Conservation (phyloP, 2,329 filamentous ascomycete genomes). For the Phialophora verrucosa region DNA sequence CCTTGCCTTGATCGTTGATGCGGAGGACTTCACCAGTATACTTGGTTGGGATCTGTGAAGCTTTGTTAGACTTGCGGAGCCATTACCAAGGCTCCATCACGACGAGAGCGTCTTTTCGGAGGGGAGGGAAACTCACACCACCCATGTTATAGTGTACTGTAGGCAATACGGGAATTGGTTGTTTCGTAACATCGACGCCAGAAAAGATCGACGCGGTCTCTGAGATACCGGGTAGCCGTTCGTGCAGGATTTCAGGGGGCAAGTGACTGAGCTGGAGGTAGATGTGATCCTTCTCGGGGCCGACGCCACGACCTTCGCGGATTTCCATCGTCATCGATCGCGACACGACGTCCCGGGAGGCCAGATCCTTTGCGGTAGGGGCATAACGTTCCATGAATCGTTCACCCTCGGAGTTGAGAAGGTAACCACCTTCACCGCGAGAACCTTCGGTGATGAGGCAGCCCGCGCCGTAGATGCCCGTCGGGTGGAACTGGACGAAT, state of each 20-base stretch:
- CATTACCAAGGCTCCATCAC: background rate
- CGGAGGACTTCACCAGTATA: conserved; percentile 97
- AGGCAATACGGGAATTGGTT: conserved; percentile 93
- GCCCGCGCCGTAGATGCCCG: conserved; percentile 97
- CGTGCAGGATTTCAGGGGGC: conserved; percentile 87
- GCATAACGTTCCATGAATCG: conserved; percentile 99
- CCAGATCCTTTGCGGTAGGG: conserved; percentile 96
- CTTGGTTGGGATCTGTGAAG: conserved; percentile 75
- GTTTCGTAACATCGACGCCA: conserved; percentile 94
- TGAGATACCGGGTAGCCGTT: conserved; percentile 97
- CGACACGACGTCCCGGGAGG: conserved; percentile 92
- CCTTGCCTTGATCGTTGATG: conserved; percentile 81
- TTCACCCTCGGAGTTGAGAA: conserved; percentile 97
- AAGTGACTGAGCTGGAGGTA: conserved; percentile 97
- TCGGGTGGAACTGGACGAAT: conserved; percentile 99
- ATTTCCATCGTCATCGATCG: conserved; percentile 99
- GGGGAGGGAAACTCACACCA: conserved; percentile 57
- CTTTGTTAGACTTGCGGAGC: background rate
- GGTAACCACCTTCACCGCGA: conserved; percentile 96
- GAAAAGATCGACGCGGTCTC: conserved; percentile 98
- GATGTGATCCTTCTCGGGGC: conserved; percentile 97
- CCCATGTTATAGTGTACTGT: conserved; percentile 99
- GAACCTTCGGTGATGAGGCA: conserved; percentile 98
- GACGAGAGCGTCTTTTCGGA: background rate
- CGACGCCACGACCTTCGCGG: conserved; percentile 94